Evolutionary conservation across 1,284 basidiomycete species (phyloP), one percentile per base, ranked within the genome.

Genomic region (Apiotrichum siamense): DNA sequence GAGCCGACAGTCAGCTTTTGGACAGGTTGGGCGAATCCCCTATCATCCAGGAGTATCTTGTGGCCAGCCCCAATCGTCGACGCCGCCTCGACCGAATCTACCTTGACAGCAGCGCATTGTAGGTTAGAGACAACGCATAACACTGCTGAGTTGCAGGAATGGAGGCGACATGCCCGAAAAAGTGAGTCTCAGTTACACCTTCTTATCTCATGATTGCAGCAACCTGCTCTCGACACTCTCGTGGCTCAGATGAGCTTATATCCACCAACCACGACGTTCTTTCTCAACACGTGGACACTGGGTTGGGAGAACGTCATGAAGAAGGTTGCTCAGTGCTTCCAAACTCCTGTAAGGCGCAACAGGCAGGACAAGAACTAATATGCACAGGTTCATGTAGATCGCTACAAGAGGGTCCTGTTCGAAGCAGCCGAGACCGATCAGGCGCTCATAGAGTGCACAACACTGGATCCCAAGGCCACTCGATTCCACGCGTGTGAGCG

Each of bases 401-500:
- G 86, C 31, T 94, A 94, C 77, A 96, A 96, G 68, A 66, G 82
- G 58, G 70, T 70, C 13, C 79, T 93, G 18, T 89, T 84, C 68
- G 74, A 76, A 1, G 77, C 78, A 35, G 64, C 82, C 20, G 38
- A 55, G 9, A 58, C 58, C 26, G 83, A 91, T 55, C 83, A 83
- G 0, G 82, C 83, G 58, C 76, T 93, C 15, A 75, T 77, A 7
- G 65, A 74, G 0, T 80, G 90, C 50, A 78, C 84, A 17, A 91
- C 88, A 0, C 70, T 69, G 4, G 82, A 90, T 27, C 67, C 77
- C 7, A 62, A 69, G 1, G 69, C 73, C 1, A 86, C 87, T 0
- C 81, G 90, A 0, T 94, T 96, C 63, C 92, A 97, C 64, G 90
- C 91, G 0, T 97, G 92, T 62, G 91, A 96, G 63, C 80, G 87